A percentile compares a stretch with the other conserved stretches of the same genome.
These are phyloP conservation scores for Paraphaeosphaeria sporulosa DNA, from an alignment of 2,329 filamentous ascomycete genomes.

Conservation along the genomic window DNA sequence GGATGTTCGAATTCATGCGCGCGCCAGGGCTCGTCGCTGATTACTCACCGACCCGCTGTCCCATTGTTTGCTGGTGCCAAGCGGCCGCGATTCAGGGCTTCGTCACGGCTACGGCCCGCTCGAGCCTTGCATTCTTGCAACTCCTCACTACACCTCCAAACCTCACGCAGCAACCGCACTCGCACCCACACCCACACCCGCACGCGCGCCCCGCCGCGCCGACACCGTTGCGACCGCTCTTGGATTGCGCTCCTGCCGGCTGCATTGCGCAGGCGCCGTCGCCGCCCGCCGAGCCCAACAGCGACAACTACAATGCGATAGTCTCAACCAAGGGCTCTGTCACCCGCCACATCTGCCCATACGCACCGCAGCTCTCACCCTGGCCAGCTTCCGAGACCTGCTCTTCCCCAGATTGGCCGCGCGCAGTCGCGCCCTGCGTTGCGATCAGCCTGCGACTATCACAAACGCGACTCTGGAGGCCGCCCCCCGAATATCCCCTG, in stretches of 20 bases:
- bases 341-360: constrained; percentile 11
- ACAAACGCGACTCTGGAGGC: constrained; percentile 3
- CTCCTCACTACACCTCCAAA: not conserved
- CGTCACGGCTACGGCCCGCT: constrained; percentile 10
- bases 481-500: constrained; percentile 5
- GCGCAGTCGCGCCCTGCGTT: not conserved
- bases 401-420: not conserved
- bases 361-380: not conserved
- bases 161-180: not conserved
- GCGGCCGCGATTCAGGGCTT: not conserved
- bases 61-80: constrained; percentile 12
- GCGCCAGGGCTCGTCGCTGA: not conserved
- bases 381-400: not conserved
- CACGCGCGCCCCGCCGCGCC: not conserved
- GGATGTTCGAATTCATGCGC: too few species aligned
- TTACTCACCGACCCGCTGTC: constrained; percentile 3
- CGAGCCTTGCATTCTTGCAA: constrained; percentile 2
- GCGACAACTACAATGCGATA: constrained; percentile 16
- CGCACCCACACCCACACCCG: not conserved
- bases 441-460: not conserved
- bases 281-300: not conserved
- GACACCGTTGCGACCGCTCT: constrained; percentile 4
- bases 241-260: not conserved
- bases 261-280: constrained; percentile 4
- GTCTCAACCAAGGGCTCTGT: constrained; percentile 10